Evolutionary conservation across 257 asterid species (phyloP).

Genomic region (Perilla frutescens): DNA sequence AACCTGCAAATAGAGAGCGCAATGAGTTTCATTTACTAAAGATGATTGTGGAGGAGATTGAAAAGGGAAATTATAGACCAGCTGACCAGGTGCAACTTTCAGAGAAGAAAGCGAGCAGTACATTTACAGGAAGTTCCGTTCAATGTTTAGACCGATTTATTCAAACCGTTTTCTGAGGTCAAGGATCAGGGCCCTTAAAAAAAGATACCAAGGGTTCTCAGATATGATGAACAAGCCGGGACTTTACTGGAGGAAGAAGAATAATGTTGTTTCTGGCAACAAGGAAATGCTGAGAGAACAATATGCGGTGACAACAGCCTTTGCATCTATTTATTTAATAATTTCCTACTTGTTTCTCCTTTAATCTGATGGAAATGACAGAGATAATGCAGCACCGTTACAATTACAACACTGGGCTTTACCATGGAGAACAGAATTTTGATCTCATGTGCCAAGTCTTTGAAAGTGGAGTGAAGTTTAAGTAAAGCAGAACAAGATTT

Average conservation of each 20-base stretch:
- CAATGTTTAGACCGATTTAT: conserved; percentile 29
- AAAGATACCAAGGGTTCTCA: conserved; percentile 42
- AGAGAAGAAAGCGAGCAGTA: conserved; percentile 38
- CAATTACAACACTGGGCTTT: conserved; percentile 9
- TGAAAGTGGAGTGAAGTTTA: conserved; percentile 44
- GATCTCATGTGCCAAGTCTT: conserved; percentile 51
- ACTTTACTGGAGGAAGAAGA: conserved; percentile 43
- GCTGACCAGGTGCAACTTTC: conserved; percentile 43
- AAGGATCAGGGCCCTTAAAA: conserved; percentile 32
- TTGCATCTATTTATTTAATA: not conserved
- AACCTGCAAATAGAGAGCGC: not conserved
- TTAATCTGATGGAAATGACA: conserved; percentile 10
- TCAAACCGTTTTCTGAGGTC: conserved; percentile 39
- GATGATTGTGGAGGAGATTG: conserved; percentile 45
- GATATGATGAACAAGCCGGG: conserved; percentile 42
- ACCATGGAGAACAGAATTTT: conserved; percentile 39
- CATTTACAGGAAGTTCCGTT: conserved; percentile 36
- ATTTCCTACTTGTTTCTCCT: conserved; percentile 28
- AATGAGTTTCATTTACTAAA: conserved; percentile 38
- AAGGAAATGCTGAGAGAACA: conserved; percentile 30
- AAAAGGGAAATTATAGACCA: conserved; percentile 34
- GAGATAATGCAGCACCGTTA: conserved; percentile 7
- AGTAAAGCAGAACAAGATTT: conserved; percentile 21
- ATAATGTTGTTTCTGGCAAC: conserved; percentile 39
- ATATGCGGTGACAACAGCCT: conserved; percentile 37